Percentiles rank a stretch among this genome's conserved stretches.
These are phyloP conservation scores for Saturnispora kantuleensis DNA, from an alignment of 805 yeast species.

Conservation along the genomic window DNA sequence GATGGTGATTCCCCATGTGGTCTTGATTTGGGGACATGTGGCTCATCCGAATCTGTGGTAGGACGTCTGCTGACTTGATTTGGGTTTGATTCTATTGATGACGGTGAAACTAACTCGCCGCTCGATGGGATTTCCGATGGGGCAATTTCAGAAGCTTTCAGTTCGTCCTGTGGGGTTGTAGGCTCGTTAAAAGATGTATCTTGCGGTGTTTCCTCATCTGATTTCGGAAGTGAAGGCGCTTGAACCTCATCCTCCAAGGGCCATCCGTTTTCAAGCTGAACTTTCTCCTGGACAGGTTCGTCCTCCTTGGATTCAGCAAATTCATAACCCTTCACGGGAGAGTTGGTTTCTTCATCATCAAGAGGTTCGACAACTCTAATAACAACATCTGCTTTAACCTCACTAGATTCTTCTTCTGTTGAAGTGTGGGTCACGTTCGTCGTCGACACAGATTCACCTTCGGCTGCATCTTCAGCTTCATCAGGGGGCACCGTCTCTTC, in stretches of 20 bases:
- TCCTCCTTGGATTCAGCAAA: not conserved
- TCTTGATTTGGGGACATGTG: constrained; percentile 9
- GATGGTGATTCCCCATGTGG: not conserved
- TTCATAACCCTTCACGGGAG: too few relatives aligned
- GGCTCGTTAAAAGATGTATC: not conserved
- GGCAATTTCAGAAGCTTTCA: not conserved
- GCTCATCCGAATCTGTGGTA: not conserved
- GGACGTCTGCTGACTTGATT: too few relatives aligned
- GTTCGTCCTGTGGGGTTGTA: not conserved
- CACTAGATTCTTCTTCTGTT: too few relatives aligned
- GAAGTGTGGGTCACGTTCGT: too few relatives aligned
- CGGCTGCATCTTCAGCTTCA: not conserved
- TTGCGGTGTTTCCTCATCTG: not conserved
- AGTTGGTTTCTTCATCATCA: not conserved
- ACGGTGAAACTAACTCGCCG: not conserved
- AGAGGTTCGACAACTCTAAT: not conserved
- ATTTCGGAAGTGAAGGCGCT: not conserved
- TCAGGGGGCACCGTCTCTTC: not conserved
- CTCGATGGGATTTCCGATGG: too few relatives aligned
- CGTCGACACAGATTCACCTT: not conserved
- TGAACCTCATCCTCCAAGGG: not conserved
- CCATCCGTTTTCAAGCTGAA: not conserved
- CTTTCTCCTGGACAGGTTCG: not conserved
- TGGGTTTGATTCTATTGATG: not conserved
- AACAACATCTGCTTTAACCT: too few relatives aligned